phyloP scores from a whole-genome alignment of 352 stramenopile genomes.

The Globisporangium sylvaticum region DNA sequence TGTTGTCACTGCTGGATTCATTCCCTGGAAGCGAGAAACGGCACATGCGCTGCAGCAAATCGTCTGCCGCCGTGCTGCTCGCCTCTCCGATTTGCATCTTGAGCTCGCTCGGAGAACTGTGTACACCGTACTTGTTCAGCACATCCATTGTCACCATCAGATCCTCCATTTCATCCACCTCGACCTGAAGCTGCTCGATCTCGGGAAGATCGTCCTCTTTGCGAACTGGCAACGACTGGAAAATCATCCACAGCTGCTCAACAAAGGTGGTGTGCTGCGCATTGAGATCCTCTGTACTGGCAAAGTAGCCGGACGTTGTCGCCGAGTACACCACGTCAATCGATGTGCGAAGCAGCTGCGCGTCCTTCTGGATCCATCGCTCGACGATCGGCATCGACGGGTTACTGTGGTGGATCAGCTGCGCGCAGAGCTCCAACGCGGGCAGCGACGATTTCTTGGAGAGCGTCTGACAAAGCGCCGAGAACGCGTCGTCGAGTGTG shows the following conservation, averaged over 20 bases:
- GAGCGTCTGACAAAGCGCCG: slow-evolving; percentile 37
- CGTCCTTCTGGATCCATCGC: slow-evolving; percentile 66
- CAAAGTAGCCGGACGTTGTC: neutral
- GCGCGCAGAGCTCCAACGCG: slow-evolving; percentile 42
- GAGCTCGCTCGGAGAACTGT: slow-evolving; percentile 28
- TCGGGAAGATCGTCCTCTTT: slow-evolving; percentile 48
- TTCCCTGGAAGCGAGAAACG: slow-evolving; percentile 26
- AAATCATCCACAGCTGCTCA: slow-evolving; percentile 64
- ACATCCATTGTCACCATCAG: slow-evolving; percentile 69
- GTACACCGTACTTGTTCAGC: slow-evolving; percentile 50
- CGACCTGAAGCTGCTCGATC: slow-evolving; percentile 59
- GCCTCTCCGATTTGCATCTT: slow-evolving; percentile 14
- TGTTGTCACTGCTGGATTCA: neutral
- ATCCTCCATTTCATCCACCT: slow-evolving; percentile 72
- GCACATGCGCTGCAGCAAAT: slow-evolving; percentile 52
- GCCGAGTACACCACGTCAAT: slow-evolving; percentile 38
- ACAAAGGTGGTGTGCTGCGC: slow-evolving; percentile 28
- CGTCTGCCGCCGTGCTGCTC: slow-evolving; percentile 5
- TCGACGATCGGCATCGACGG: slow-evolving; percentile 32
- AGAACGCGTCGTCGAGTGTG: slow-evolving; percentile 49
- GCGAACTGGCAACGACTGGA: slow-evolving; percentile 68
- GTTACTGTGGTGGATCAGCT: slow-evolving; percentile 62
- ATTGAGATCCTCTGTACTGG: neutral
- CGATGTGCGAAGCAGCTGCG: slow-evolving; percentile 47
- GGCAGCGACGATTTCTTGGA: slow-evolving; percentile 24